Evolutionary conservation across 2,329 filamentous ascomycete genomes (phyloP).

Genomic region (Sordariomycetes sp.): DNA sequence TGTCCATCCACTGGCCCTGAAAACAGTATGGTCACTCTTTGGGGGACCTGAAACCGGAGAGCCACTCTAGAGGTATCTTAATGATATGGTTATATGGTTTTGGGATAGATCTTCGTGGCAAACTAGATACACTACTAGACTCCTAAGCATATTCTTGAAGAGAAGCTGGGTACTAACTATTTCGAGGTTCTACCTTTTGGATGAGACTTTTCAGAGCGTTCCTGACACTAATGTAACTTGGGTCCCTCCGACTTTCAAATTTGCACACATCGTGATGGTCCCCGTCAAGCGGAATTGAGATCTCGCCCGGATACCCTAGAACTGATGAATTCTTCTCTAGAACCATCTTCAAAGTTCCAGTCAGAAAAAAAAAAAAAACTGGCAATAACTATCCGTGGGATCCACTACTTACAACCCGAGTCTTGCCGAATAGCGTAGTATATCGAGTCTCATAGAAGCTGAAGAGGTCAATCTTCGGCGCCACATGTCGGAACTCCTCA

Average conservation of each 20-base stretch:
- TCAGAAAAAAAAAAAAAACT: constrained; percentile 17
- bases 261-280: constrained; percentile 18
- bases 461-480: constrained; percentile 12
- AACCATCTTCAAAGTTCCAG: constrained; percentile 12
- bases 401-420: constrained; percentile 10
- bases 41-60: too few relatives aligned
- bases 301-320: background rate
- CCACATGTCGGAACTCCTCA: constrained; percentile 15
- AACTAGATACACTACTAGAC: too few relatives aligned
- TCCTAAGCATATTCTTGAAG: too few relatives aligned
- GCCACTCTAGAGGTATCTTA: too few relatives aligned
- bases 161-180: too few relatives aligned
- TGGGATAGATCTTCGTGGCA: too few relatives aligned
- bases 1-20: too few relatives aligned
- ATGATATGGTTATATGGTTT: too few relatives aligned
- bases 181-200: too few relatives aligned
- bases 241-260: constrained; percentile 13
- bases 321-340: constrained; percentile 2
- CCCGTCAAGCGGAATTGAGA: constrained; percentile 10
- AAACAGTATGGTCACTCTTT: too few relatives aligned
- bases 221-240: constrained; percentile 12
- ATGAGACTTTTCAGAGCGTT: background rate
- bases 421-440: background rate
- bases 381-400: constrained; percentile 6
- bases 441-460: constrained; percentile 19